Percentiles rank a stretch among this genome's conserved stretches.
Evolutionary conservation across 768 basidiomycete species (phyloP).

Genomic region (Agrocybe pediades): DNA sequence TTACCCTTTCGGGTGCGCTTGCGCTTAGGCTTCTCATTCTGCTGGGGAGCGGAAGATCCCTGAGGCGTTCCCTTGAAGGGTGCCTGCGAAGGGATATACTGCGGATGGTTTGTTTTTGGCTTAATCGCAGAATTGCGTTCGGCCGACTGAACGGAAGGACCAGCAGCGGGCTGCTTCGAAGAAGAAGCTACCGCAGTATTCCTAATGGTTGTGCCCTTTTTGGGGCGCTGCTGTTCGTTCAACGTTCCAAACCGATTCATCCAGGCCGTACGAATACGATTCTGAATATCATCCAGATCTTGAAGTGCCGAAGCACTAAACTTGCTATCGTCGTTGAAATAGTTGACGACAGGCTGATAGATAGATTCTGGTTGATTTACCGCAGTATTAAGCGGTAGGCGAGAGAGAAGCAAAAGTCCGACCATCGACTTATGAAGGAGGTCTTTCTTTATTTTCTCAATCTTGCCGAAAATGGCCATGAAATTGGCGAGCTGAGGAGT

Average conservation of each 20-base stretch:
- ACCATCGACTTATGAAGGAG: not conserved
- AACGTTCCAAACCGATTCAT: no score
- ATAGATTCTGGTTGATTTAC: not conserved
- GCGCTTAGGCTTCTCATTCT: no score
- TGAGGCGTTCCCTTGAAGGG: not conserved
- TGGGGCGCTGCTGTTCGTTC: no score
- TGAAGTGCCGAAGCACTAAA: no score
- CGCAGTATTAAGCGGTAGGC: not conserved
- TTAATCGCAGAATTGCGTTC: not conserved
- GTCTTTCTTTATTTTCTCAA: not conserved
- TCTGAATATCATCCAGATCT: no score
- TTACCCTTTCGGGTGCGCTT: no score
- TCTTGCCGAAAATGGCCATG: not conserved
- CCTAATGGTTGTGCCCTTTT: no score
- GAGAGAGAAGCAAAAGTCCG: not conserved
- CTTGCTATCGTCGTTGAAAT: not conserved
- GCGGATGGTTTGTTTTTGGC: not conserved
- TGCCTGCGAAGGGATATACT: not conserved
- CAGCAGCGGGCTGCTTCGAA: no score
- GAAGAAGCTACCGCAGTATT: no score
- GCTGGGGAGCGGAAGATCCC: no score
- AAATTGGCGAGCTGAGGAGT: not conserved
- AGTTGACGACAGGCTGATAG: not conserved
- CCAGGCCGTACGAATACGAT: no score
- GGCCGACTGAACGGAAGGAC: no score